Conservation (phyloP, 805 yeast species). For the Spathaspora hagerdaliae region DNA sequence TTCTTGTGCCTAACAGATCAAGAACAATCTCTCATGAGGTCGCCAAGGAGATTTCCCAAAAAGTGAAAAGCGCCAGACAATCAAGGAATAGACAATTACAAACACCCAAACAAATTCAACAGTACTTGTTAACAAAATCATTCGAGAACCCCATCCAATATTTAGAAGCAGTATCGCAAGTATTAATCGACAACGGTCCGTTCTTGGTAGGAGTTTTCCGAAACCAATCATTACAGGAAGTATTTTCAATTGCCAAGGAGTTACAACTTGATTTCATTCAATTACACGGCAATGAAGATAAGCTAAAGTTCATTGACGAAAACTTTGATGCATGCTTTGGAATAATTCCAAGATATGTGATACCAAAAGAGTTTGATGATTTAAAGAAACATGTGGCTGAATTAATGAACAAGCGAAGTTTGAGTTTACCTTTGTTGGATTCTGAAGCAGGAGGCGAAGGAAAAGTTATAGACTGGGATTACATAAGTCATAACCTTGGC, state of each 20-base stretch:
- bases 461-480: conserved; percentile 66
- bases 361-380: conserved; percentile 48
- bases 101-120: conserved; percentile 14
- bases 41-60: conserved; percentile 23
- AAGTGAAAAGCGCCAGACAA: conserved; percentile 23
- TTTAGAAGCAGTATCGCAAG: conserved; percentile 19
- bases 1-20: conserved; percentile 76
- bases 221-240: conserved; percentile 69
- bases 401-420: conserved; percentile 18
- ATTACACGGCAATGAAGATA: conserved; percentile 66
- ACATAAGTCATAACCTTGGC: conserved; percentile 31
- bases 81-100: conserved; percentile 13
- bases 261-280: conserved; percentile 74
- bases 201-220: conserved; percentile 85
- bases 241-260: conserved; percentile 39
- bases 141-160: conserved; percentile 20
- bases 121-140: neutral
- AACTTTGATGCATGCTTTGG: conserved; percentile 36
- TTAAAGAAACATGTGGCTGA: conserved; percentile 17
- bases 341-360: conserved; percentile 65
- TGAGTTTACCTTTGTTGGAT: conserved; percentile 66
- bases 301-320: conserved; percentile 44
- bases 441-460: conserved; percentile 95
- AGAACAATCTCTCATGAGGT: conserved; percentile 52
- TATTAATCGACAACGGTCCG: conserved; percentile 49